phyloP scores from a whole-genome alignment of 2,329 filamentous ascomycete genomes.

The Penicillium brasilianum region DNA sequence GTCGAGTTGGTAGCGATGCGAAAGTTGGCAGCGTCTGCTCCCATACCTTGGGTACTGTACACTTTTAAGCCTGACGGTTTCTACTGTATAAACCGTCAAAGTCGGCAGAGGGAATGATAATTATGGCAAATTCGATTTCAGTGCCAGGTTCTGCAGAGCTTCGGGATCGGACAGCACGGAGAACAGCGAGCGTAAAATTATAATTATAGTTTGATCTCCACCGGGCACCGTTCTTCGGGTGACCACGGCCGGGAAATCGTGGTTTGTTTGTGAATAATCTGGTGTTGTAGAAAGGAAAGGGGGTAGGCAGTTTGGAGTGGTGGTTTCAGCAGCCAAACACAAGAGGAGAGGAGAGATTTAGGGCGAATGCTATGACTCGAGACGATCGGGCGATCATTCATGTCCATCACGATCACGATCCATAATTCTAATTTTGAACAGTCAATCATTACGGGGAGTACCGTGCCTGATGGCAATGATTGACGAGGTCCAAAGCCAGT shows the following conservation, averaged over 20 bases:
- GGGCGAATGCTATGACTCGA: background rate
- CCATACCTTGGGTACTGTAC: too few relatives aligned
- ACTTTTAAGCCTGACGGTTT: too few relatives aligned
- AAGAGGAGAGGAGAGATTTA: background rate
- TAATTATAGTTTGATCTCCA: conserved; percentile 6
- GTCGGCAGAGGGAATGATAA: too few relatives aligned
- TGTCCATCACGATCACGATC: conserved; percentile 1
- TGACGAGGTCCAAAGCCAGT: background rate
- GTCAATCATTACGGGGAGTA: too few relatives aligned
- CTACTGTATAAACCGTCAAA: background rate
- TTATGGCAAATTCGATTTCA: background rate
- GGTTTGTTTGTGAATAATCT: conserved; percentile 13
- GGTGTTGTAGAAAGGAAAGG: background rate
- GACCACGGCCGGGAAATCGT: conserved; percentile 12
- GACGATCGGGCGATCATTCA: background rate
- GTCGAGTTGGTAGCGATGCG: background rate
- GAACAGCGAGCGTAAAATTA: background rate
- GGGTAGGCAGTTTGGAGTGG: background rate
- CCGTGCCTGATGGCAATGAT: background rate
- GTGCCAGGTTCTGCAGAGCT: background rate
- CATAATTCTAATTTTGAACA: background rate
- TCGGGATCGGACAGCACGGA: background rate
- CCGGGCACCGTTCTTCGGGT: conserved; percentile 9
- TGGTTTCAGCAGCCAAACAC: background rate
- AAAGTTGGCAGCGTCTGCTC: background rate